Conservation (phyloP, 306 rosid genomes). For the Malus fusca region DNA sequence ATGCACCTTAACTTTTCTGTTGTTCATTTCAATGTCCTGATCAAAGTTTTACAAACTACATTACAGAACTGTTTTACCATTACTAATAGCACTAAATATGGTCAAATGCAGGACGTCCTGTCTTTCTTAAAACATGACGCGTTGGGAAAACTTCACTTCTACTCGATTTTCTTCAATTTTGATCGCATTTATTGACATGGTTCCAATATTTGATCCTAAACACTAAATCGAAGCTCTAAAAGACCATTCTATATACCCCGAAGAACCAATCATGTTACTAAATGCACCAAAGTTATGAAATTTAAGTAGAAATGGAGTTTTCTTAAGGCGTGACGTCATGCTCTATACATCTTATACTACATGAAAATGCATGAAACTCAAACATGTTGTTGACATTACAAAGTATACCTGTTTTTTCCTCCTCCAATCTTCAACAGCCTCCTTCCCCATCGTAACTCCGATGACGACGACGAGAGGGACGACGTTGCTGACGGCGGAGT, state of each 20-base stretch:
- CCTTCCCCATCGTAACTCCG: slow-evolving; percentile 89
- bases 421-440: slow-evolving; percentile 73
- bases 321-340: too few species aligned
- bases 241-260: too few species aligned
- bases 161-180: not conserved
- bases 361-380: not conserved
- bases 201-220: too few species aligned
- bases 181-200: not conserved
- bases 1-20: slow-evolving; percentile 74
- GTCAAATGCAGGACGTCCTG: not conserved
- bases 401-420: slow-evolving; percentile 74
- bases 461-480: slow-evolving; percentile 73
- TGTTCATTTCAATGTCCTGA: slow-evolving; percentile 91
- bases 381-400: not conserved
- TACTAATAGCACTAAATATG: slow-evolving; percentile 1
- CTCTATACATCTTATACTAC: not conserved
- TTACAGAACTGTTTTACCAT: slow-evolving; percentile 9
- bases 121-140: not conserved
- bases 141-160: not conserved
- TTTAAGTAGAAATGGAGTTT: not conserved
- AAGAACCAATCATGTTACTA: too few species aligned
- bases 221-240: not conserved
- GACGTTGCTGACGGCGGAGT: slow-evolving; percentile 70
- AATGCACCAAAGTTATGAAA: not conserved
- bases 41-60: slow-evolving; percentile 21